Evolutionary conservation across 352 stramenopile genomes (phyloP).

Genomic region (Phytophthora fragariaefolia): DNA sequence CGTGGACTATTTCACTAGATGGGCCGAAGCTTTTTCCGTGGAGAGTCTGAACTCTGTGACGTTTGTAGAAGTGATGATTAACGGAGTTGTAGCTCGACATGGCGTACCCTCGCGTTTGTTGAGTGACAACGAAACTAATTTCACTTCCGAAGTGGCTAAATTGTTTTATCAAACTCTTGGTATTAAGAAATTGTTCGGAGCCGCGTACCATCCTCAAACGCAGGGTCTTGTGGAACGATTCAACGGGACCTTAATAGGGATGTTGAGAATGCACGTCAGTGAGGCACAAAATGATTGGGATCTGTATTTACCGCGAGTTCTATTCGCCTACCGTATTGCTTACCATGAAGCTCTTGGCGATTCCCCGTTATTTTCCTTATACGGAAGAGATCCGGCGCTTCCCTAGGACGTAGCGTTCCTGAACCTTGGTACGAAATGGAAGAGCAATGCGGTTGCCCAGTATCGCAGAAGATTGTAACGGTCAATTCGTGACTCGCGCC

Average conservation of each 20-base stretch:
- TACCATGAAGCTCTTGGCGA: constrained; percentile 15
- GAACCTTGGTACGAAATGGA: not conserved
- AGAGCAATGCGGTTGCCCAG: not conserved
- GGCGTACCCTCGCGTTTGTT: not conserved
- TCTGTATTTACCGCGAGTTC: not conserved
- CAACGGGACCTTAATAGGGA: constrained; percentile 3
- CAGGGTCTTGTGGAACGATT: constrained; percentile 6
- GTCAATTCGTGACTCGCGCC: not conserved
- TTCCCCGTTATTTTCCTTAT: constrained; percentile 9
- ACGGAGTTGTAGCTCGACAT: not conserved
- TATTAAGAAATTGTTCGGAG: constrained; percentile 8
- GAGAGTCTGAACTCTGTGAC: not conserved
- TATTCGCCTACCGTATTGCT: constrained; percentile 16
- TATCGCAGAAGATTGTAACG: not conserved
- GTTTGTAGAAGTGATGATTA: not conserved
- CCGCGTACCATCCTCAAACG: constrained; percentile 3
- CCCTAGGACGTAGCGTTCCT: constrained; percentile 14
- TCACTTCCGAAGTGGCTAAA: constrained; percentile 1
- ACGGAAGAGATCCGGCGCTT: not conserved
- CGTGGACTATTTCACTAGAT: not conserved
- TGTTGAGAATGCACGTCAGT: not conserved
- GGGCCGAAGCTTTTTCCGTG: not conserved
- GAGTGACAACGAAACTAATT: constrained; percentile 9
- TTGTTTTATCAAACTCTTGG: constrained; percentile 3
- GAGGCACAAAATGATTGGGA: constrained; percentile 12